Base-by-base conservation (phyloP, 2,329 filamentous ascomycete genomes). In the Epichloe sylvatica region DNA sequence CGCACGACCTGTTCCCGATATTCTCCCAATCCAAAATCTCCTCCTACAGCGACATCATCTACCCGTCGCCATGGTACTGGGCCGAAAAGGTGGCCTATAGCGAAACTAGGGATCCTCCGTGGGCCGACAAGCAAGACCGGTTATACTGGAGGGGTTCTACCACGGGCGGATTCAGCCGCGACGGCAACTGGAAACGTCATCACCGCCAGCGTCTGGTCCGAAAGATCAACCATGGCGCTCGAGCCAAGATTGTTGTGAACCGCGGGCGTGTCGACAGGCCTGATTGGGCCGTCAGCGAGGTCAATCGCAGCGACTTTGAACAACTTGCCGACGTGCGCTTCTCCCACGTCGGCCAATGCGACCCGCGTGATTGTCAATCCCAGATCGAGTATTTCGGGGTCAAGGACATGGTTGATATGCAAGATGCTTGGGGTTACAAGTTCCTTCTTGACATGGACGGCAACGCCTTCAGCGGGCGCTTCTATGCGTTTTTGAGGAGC, bases 1-100 rank as follows among this genome's bases (percentile, higher is more conserved):
- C 89, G 11, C 88, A 94, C 59, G 88, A 97, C 57, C 77, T 98
- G 13, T 86, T 95, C 53, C 92, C 92, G 6, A 80, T 98, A 55
- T 98, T 98, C 67, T 95, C 89, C 0, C 89, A 95, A 63, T 94
- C 86, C 62, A 97, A 97, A 64, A 84, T 96, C 55, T 94, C 86
- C 3, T 88, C 83, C 17, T 97, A 89, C 65, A 81, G 86, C 52
- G 91, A 98, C 63, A 91, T 98, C 35, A 66, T 96, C n/a, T 97
- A 95, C 62, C 92, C 92, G 0, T 92, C 87, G 21, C 92, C 91
- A 0, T 98, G 92, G 92, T 97, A 98, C 68, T 97, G 89, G 87
- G 81, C 80, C 57, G 81, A 82, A 45, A 94, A 89, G 66, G 91
- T 96, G 4, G 15, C 97, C 97, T 64, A 75, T 90, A 17, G 75